Base-by-base conservation (phyloP, 1,284 basidiomycete species). In the Ganoderma boninense region DNA sequence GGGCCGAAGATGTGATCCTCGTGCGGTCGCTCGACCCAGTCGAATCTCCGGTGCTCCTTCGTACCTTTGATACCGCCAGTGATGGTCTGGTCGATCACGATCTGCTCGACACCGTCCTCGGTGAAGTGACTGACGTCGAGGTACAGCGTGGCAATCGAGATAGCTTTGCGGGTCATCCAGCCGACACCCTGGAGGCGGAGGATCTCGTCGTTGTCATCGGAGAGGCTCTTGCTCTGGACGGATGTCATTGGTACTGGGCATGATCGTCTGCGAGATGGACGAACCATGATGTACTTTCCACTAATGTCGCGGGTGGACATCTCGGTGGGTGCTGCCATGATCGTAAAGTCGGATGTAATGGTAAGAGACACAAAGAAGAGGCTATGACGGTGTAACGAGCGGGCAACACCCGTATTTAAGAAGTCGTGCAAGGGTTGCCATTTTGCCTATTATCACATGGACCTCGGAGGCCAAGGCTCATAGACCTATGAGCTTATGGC, bases 51-150 rank as follows among this genome's bases (percentile, higher is more conserved):
- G 26, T 83, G 79, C 77, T 92, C 90, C 26, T 74, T 80, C 43
- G 87, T 88, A 14, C 87, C 88, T 63, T 85, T 80, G 44, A 91
- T 82, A 4, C 90, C 89, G 16, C 88, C 89, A 18, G 87, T 87
- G 52, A 91, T 79, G n/a, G 83, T 87, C 78, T 91, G 89, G 40
- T 87, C 84, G 71, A 91, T 88, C 67, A 90, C 88, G 73, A 92
- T 87, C 75, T 85, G 86, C 78, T 92, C 91, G 23, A 86, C 76
- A 29, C 82, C 85, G 14, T 86, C 87, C 66, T 88, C 86, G 73
- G 86, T 90, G 82, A 85, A 89, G 77, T 92, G 91, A 64, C 87
- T 89, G 74, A 91, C 78, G 61, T 75, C 75, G 60, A 92, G 83
- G 44, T 87, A 89, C 52, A 92, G 73, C 5, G 87, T 90, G 32